These are phyloP conservation scores for Carex arenaria DNA, from an alignment of 202 grass and related monocot genomes.

Conservation along the genomic window DNA sequence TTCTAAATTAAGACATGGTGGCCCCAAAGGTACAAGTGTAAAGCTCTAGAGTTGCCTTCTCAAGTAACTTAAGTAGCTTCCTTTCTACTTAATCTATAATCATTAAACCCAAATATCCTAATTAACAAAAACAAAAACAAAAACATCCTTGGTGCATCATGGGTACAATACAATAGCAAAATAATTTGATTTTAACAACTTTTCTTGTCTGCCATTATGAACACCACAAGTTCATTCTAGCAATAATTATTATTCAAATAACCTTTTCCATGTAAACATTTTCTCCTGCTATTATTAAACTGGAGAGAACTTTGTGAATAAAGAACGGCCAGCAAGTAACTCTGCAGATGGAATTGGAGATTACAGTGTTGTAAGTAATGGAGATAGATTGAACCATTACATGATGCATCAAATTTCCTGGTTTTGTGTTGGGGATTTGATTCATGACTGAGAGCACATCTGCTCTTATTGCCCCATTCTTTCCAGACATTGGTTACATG, in stretches of 20 bases:
- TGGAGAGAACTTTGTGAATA: background rate
- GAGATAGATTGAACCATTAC: background rate
- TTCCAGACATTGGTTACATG: background rate
- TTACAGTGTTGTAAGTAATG: background rate
- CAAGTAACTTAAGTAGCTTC: conserved; percentile 9
- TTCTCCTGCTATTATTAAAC: background rate
- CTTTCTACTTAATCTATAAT: conserved; percentile 31
- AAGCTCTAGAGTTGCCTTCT: background rate
- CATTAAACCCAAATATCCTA: conserved; percentile 3
- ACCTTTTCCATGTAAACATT: background rate
- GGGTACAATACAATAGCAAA: background rate
- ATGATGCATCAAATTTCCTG: background rate
- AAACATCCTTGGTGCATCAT: background rate
- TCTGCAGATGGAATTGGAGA: background rate
- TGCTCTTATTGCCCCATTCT: background rate
- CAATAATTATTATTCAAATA: conserved; percentile 32
- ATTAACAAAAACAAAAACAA: conserved; percentile 8
- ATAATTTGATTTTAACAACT: background rate
- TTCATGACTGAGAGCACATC: background rate
- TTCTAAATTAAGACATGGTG: background rate
- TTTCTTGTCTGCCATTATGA: conserved; percentile 35
- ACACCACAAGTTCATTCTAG: conserved; percentile 10
- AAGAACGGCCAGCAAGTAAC: background rate
- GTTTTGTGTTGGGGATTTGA: conserved; percentile 12
- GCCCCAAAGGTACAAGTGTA: background rate